phyloP scores from a whole-genome alignment of 768 basidiomycete species.

The Rhodotorula diobovata region DNA sequence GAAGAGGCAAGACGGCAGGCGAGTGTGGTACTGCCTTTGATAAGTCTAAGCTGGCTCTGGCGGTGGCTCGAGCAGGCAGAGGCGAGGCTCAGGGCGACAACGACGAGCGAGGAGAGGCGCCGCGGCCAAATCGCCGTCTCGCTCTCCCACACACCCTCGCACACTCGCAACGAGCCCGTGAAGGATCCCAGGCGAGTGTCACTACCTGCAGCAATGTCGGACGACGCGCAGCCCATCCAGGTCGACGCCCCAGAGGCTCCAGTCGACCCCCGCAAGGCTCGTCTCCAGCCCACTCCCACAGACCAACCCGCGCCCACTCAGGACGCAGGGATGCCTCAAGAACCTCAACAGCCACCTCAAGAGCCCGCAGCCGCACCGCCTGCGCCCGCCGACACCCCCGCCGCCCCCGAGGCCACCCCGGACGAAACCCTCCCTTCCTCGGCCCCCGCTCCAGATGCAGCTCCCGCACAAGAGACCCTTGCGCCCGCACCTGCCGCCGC shows the following conservation, averaged over 20 bases:
- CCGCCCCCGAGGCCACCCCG: background rate
- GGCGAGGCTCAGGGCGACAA: too few relatives aligned
- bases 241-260: background rate
- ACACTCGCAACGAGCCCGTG: background rate
- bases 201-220: background rate
- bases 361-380: background rate
- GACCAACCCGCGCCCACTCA: background rate
- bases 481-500: background rate
- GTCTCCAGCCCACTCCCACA: background rate
- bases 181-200: background rate
- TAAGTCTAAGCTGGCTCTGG: too few relatives aligned
- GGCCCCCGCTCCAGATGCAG: background rate
- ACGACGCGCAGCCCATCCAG: background rate
- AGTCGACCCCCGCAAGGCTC: conserved; percentile 9
- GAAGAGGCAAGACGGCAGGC: too few relatives aligned
- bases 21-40: too few relatives aligned
- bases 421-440: background rate
- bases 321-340: background rate
- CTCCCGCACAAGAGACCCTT: background rate
- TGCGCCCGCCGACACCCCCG: background rate
- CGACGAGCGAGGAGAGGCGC: too few relatives aligned
- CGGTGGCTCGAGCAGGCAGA: too few relatives aligned
- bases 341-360: background rate
- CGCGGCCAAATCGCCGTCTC: too few relatives aligned
- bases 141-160: background rate